Conservation (phyloP, 371 early-diverging fungal species). For the Rhizopus microsporus region DNA sequence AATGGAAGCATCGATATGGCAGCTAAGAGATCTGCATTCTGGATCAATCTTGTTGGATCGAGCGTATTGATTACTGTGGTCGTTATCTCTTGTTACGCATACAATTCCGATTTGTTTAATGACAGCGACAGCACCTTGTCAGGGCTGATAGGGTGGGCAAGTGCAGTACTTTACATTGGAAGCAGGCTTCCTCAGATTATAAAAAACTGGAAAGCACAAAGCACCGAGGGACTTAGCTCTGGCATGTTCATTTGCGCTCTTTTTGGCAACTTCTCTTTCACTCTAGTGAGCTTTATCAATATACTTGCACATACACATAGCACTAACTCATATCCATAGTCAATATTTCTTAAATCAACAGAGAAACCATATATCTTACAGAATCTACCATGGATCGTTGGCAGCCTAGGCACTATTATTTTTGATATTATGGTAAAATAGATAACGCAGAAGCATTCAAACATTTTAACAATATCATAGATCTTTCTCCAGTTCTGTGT, state of each 20-base stretch:
- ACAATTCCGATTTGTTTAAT: constrained; percentile 16
- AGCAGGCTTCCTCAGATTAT: constrained; percentile 77
- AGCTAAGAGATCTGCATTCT: constrained; percentile 7
- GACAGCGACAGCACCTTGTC: constrained; percentile 17
- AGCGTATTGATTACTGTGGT: constrained; percentile 19
- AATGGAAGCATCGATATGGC: neutral
- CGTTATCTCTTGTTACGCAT: constrained; percentile 24
- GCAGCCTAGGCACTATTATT: constrained; percentile 50
- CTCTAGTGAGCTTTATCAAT: constrained; percentile 16
- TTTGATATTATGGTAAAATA: constrained; percentile 48
- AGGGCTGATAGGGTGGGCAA: constrained; percentile 48
- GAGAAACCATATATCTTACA: constrained; percentile 44
- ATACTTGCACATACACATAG: neutral
- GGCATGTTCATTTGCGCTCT: constrained; percentile 77
- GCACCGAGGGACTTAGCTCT: constrained; percentile 71
- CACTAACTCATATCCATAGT: constrained; percentile 13
- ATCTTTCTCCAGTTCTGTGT: constrained; percentile 25
- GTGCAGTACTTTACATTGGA: constrained; percentile 51
- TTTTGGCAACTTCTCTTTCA: constrained; percentile 68
- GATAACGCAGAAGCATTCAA: no score
- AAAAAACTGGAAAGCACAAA: constrained; percentile 64
- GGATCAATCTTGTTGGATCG: constrained; percentile 16
- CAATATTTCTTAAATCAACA: constrained; percentile 56
- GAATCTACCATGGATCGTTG: constrained; percentile 62
- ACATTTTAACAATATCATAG: constrained; percentile 3